phyloP scores from a whole-genome alignment of 2,329 filamentous ascomycete species.

The Fusarium sp. region DNA sequence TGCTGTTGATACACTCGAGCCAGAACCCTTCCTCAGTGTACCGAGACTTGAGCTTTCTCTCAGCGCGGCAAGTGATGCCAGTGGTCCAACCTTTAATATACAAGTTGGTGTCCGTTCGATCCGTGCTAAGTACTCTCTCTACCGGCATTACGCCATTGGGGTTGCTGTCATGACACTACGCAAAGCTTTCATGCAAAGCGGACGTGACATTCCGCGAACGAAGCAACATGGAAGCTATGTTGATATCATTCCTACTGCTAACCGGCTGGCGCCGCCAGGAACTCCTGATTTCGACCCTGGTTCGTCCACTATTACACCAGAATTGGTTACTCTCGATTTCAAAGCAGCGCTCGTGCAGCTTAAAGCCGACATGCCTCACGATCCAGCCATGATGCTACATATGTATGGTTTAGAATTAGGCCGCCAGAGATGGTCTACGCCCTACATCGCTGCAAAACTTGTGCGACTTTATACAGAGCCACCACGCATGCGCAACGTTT shows the following conservation, averaged over 20 bases:
- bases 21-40: constrained; percentile 85
- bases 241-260: constrained; percentile 35
- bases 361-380: constrained; percentile 87
- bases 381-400: constrained; percentile 92
- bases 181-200: constrained; percentile 71
- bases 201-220: constrained; percentile 51
- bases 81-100: constrained; percentile 88
- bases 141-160: constrained; percentile 89
- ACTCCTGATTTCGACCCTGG: constrained; percentile 48
- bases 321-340: constrained; percentile 84
- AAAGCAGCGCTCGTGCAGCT: constrained; percentile 85
- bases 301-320: constrained; percentile 53
- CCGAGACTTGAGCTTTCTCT: constrained; percentile 89
- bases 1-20: constrained; percentile 82
- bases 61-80: constrained; percentile 84
- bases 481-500: constrained; percentile 82
- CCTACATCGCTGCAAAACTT: constrained; percentile 81
- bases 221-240: constrained; percentile 45
- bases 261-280: constrained; percentile 53
- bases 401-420: constrained; percentile 85
- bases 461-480: constrained; percentile 88
- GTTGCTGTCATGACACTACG: constrained; percentile 81
- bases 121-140: constrained; percentile 88
- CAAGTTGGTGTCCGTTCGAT: constrained; percentile 84
- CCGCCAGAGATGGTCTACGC: constrained; percentile 86